Evolutionary conservation across 1,284 basidiomycete species (phyloP).

Genomic region (Marasmius sp.): DNA sequence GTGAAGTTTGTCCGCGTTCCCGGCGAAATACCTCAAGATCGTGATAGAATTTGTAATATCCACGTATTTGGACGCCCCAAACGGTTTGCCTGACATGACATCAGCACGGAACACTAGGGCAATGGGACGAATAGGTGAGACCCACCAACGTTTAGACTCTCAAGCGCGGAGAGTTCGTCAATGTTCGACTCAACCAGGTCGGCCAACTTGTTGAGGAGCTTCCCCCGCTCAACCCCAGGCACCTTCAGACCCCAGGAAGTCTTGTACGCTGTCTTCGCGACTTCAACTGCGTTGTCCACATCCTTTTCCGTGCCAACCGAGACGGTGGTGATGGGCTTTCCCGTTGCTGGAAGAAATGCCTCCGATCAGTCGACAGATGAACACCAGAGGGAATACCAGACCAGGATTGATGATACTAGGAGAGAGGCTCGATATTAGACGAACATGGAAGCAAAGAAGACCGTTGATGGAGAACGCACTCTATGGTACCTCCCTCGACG

Average conservation of each 20-base stretch:
- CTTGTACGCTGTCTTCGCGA: conserved; percentile 48
- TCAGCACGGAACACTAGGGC: background rate
- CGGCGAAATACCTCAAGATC: background rate
- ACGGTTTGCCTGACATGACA: background rate
- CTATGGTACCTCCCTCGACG: background rate
- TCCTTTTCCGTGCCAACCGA: background rate
- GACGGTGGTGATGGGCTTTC: conserved; percentile 1
- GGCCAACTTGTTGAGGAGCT: conserved; percentile 61
- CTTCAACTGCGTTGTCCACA: conserved; percentile 3
- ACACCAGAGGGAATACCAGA: background rate
- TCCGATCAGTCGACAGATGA: background rate
- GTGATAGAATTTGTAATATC: background rate
- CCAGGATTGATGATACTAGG: background rate
- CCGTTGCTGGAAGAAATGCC: background rate
- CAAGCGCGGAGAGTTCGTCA: conserved; percentile 67
- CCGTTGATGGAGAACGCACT: background rate
- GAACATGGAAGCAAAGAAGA: background rate
- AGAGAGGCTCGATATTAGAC: background rate
- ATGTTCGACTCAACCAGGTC: conserved; percentile 63
- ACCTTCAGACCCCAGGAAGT: conserved; percentile 58
- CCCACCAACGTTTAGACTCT: conserved; percentile 22
- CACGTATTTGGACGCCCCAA: background rate
- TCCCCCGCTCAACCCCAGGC: conserved; percentile 58
- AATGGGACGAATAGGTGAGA: background rate
- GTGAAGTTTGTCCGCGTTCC: background rate